phyloP scores from a whole-genome alignment of 2,329 filamentous ascomycete species.

The Huntiella bhutanensis region DNA sequence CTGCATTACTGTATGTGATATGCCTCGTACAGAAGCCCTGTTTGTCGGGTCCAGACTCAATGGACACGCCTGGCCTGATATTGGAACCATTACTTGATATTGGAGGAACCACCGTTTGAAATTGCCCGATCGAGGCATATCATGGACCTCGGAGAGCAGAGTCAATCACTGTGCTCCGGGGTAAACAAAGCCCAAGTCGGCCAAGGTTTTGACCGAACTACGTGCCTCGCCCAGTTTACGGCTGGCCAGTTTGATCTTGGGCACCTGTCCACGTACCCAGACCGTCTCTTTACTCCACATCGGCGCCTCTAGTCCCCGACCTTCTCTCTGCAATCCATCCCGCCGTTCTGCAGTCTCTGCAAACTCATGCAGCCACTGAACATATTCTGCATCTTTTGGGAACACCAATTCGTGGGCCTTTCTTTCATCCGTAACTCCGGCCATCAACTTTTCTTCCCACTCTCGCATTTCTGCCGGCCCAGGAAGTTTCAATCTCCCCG shows the following conservation, averaged over 20 bases:
- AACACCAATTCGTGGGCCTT: slow-evolving; percentile 34
- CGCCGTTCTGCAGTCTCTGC: slow-evolving; percentile 21
- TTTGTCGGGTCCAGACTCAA: no score
- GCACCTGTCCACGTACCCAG: slow-evolving; percentile 23
- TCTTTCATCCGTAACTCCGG: slow-evolving; percentile 29
- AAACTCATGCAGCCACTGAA: slow-evolving; percentile 36
- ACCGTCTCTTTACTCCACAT: slow-evolving; percentile 23
- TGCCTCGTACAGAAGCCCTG: no score
- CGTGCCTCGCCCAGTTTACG: slow-evolving; percentile 20
- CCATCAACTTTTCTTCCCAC: slow-evolving; percentile 35
- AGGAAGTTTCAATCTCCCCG: slow-evolving; percentile 34
- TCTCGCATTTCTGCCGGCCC: slow-evolving; percentile 25
- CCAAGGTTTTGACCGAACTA: slow-evolving; percentile 18
- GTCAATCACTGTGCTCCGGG: neutral
- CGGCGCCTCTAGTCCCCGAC: slow-evolving; percentile 20
- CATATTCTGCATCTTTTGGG: slow-evolving; percentile 46
- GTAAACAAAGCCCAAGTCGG: slow-evolving; percentile 23
- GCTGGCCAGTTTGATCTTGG: slow-evolving; percentile 23
- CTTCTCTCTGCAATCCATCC: slow-evolving; percentile 19
- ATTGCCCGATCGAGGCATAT: no score
- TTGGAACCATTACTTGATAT: no score
- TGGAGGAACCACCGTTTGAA: no score
- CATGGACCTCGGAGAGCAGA: no score
- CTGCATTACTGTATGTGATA: no score
- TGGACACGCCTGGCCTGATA: no score